Percentiles rank a stretch among this genome's conserved stretches.
Evolutionary conservation across 768 basidiomycete species (phyloP).

Genomic region (Suillus luteus): DNA sequence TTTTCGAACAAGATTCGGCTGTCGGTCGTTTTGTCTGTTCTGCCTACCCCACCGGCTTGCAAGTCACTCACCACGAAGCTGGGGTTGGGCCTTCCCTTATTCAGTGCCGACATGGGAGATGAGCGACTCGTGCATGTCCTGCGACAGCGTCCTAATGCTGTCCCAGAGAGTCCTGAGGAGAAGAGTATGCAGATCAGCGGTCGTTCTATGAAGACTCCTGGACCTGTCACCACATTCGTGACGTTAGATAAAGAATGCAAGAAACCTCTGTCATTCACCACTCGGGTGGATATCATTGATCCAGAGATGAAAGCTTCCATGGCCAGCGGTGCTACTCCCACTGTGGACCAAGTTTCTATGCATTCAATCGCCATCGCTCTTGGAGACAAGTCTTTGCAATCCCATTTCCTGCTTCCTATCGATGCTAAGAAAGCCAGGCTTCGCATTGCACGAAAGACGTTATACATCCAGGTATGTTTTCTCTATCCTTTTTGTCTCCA

Average conservation of each 20-base stretch:
- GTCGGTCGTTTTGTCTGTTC: conserved; percentile 22
- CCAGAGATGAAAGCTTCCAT: conserved; percentile 18
- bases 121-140: conserved; percentile 23
- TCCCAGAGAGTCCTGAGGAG: conserved; percentile 20
- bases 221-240: not conserved
- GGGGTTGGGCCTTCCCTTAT: conserved; percentile 22
- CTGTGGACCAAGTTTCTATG: conserved; percentile 15
- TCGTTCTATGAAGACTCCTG: not conserved
- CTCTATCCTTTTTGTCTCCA: not conserved
- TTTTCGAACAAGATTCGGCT: conserved; percentile 17
- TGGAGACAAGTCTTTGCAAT: conserved; percentile 22
- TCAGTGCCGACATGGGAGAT: conserved; percentile 19
- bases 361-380: conserved; percentile 15
- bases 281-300: conserved; percentile 12
- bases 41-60: conserved; percentile 10
- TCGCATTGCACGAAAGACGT: conserved; percentile 56
- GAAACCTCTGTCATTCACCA: conserved; percentile 20
- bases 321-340: conserved; percentile 22
- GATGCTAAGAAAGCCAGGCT: conserved; percentile 37
- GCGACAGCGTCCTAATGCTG: conserved; percentile 20
- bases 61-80: conserved; percentile 15
- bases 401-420: conserved; percentile 49
- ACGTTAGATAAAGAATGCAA: conserved; percentile 21
- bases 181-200: conserved; percentile 20
- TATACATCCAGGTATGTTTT: conserved; percentile 42